These are phyloP conservation scores for Punica granatum DNA, from an alignment of 345 rosid genomes.

Conservation along the genomic window DNA sequence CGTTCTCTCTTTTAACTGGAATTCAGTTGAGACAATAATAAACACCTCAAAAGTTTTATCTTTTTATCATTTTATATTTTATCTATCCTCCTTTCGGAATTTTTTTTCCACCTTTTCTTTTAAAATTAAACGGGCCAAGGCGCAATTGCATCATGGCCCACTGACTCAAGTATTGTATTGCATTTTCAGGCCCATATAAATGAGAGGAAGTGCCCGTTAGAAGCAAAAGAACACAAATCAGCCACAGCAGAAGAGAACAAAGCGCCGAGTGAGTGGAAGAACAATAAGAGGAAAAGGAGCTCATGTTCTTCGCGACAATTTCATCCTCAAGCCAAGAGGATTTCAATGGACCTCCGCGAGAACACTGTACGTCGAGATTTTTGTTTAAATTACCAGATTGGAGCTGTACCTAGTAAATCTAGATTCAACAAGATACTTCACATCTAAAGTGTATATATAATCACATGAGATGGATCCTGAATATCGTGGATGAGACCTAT, in stretches of 20 bases:
- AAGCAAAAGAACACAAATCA: slow-evolving; percentile 1
- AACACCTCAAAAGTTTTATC: no score
- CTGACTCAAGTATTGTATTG: no score
- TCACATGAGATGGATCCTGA: no score
- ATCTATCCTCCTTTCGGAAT: no score
- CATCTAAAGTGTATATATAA: no score
- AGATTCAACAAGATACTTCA: not conserved
- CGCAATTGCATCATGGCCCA: no score
- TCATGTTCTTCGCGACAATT: slow-evolving; percentile 8
- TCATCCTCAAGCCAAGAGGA: slow-evolving; percentile 4
- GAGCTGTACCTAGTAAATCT: not conserved
- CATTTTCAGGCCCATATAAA: slow-evolving; percentile 7
- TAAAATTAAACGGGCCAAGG: no score
- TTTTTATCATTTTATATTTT: no score
- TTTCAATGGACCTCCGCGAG: not conserved
- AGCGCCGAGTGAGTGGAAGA: slow-evolving; percentile 15
- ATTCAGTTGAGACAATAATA: no score
- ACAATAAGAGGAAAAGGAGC: slow-evolving; percentile 25
- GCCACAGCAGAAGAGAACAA: slow-evolving; percentile 3
- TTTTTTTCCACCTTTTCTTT: no score
- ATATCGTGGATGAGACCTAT: no score
- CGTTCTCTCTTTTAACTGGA: no score
- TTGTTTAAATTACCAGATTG: not conserved
- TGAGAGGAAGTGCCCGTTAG: slow-evolving; percentile 18
- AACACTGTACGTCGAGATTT: not conserved